phyloP scores from a whole-genome alignment of 2,329 filamentous ascomycete genomes.

The Aureobasidium zeae region DNA sequence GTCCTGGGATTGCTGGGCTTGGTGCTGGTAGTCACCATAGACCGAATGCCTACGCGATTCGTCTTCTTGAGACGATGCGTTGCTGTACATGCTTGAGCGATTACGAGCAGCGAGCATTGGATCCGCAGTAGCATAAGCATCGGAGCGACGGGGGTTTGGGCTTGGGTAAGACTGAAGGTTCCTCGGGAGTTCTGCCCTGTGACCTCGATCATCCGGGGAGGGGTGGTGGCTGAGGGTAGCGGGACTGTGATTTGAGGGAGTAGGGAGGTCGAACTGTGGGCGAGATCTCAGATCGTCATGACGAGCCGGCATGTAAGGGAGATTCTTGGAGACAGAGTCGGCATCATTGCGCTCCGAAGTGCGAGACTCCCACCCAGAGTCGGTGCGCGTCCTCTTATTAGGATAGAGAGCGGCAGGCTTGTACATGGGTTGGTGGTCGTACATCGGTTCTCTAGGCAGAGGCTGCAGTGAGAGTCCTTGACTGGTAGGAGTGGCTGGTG shows the following conservation, averaged over 20 bases:
- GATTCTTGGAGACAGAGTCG: constrained; percentile 2
- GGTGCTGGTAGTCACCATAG: constrained; percentile 6
- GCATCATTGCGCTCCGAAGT: constrained; percentile 2
- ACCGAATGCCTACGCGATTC: constrained; percentile 11
- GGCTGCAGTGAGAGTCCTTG: constrained; percentile 21
- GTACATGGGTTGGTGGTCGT: constrained; percentile 24
- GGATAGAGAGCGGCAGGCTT: constrained; percentile 29
- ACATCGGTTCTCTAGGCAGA: constrained; percentile 26
- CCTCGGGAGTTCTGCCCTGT: constrained; percentile 7
- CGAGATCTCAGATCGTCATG: constrained; percentile 4
- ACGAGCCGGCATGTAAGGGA: constrained; percentile 5
- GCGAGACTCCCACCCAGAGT: constrained; percentile 16
- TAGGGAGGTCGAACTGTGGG: constrained; percentile 8
- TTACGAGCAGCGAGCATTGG: constrained; percentile 6
- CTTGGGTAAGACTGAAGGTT: constrained; percentile 1
- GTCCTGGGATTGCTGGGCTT: constrained; percentile 2
- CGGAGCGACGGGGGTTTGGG: constrained; percentile 1
- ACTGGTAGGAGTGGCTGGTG: constrained; percentile 25
- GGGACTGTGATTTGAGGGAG: constrained; percentile 6
- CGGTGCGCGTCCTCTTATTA: constrained; percentile 28
- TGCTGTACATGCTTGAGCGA: constrained; percentile 15
- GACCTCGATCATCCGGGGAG: constrained; percentile 4
- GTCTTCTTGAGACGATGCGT: constrained; percentile 11
- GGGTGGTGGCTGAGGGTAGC: constrained; percentile 9
- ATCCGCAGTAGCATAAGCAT: constrained; percentile 2